A percentile compares a stretch with the other conserved stretches of the same genome.
Conservation (phyloP, 257 asterid species). For the Fraxinus cuspidata region DNA sequence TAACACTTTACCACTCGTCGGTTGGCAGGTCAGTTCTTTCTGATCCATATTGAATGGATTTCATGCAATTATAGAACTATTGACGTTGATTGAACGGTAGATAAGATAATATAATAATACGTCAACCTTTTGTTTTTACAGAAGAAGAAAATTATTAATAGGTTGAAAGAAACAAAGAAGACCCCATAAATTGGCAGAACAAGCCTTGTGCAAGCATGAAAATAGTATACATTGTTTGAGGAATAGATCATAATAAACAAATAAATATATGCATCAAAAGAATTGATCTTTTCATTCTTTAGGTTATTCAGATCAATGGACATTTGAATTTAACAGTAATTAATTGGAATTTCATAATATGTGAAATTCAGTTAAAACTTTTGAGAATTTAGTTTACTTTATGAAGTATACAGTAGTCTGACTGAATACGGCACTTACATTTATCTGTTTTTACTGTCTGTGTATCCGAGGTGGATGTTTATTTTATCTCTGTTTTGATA, state of each 20-base stretch:
- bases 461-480: too few species aligned
- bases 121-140: neutral
- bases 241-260: too few species aligned
- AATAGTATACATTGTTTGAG: too few species aligned
- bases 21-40: slow-evolving; percentile 71
- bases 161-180: neutral
- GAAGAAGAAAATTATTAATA: neutral
- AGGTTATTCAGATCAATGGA: neutral
- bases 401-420: too few species aligned
- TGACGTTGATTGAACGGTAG: too few species aligned
- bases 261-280: neutral
- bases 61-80: slow-evolving; percentile 3
- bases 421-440: too few species aligned
- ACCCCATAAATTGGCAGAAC: neutral
- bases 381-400: too few species aligned
- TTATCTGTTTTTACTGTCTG: too few species aligned
- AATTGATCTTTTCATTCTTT: neutral
- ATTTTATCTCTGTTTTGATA: too few species aligned
- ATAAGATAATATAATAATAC: too few species aligned
- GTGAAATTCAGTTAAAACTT: neutral
- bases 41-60: slow-evolving; percentile 2
- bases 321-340: too few species aligned
- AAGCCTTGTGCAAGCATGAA: too few species aligned
- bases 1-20: slow-evolving; percentile 79
- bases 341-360: neutral